These are phyloP conservation scores for Pezizomycotina sp. DNA, from an alignment of 2,329 filamentous ascomycete genomes.

Conservation along the genomic window DNA sequence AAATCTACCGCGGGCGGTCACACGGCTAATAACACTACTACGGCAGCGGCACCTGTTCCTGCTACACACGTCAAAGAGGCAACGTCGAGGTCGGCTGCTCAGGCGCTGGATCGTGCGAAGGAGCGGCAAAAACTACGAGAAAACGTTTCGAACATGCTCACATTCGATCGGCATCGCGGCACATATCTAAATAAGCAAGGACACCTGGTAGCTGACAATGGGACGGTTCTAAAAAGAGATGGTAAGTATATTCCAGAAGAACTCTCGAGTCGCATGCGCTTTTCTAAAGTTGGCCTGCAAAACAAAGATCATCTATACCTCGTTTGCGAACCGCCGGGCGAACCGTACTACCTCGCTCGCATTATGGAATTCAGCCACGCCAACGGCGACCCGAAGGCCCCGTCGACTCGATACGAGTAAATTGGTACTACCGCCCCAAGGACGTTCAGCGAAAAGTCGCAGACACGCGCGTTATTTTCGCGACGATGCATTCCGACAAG, in stretches of 20 bases:
- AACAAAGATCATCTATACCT: slow-evolving; percentile 70
- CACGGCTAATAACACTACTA: slow-evolving; percentile 27
- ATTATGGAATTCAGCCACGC: slow-evolving; percentile 95
- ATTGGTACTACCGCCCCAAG: slow-evolving; percentile 95
- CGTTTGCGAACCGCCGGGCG: slow-evolving; percentile 89
- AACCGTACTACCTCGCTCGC: slow-evolving; percentile 91
- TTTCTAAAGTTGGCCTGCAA: background rate
- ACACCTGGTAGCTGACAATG: slow-evolving; percentile 75
- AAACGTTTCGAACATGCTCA: slow-evolving; percentile 71
- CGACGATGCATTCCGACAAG: slow-evolving; percentile 96
- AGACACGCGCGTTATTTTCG: slow-evolving; percentile 81
- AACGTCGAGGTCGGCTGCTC: slow-evolving; percentile 28
- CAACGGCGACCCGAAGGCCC: slow-evolving; percentile 54
- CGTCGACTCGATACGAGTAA: slow-evolving; percentile 77
- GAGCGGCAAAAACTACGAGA: slow-evolving; percentile 29
- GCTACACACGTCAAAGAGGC: slow-evolving; percentile 22
- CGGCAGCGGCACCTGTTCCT: slow-evolving; percentile 26
- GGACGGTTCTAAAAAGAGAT: slow-evolving; percentile 65
- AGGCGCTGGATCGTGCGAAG: slow-evolving; percentile 27
- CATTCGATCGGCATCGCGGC: slow-evolving; percentile 53
- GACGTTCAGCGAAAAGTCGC: slow-evolving; percentile 85
- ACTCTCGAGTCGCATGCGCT: slow-evolving; percentile 3
- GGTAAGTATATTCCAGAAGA: slow-evolving; percentile 42
- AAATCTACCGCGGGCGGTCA: slow-evolving; percentile 15
- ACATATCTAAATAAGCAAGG: slow-evolving; percentile 51